Base-by-base conservation (phyloP, 768 basidiomycete genomes). In the Ephemerocybe angulata region DNA sequence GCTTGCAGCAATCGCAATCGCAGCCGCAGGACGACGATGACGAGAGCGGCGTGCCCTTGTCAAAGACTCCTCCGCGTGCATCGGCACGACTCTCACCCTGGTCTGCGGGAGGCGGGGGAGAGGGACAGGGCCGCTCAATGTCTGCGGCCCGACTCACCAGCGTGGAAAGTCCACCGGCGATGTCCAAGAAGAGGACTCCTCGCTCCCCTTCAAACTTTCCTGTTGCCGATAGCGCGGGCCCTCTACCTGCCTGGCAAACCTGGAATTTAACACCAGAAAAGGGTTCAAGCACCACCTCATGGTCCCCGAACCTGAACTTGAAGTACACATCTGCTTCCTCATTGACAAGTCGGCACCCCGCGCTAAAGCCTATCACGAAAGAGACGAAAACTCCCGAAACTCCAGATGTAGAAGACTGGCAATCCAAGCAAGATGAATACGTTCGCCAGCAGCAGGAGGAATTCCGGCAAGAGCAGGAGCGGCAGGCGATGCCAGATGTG, bases 381-480 rank as follows among this genome's bases (percentile, higher is more conserved):
- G 69, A 69, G 50, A 66, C 69, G 15, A 60, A 70, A 37, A 58
- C 63, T 35, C 71, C 68, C 19, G 74, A 73, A 10, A 65, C 73
- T n/a, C 62, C 63, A 4, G 50, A 67, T 4, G 65, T 60, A 58
- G 74, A 76, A 4, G 84, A 87, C 50, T 84, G 86, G 79, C 72
- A 77, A 19, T 81, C 84, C 28, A 81, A 81, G 15, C 84, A 86
- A 57, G 83, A 77, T 21, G 84, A 88, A 61, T 79, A 83, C 28
- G 79, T 79, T 27, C 76, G 81, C 43, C 74, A 78, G 56, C 88
- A 87, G 64, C 83, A 86, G 63, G 87, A 88, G 72, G 74, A 74
- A 52, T 90, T 88, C 70, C 80, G 79, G 41, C 76, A 75, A 55
- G 85, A 88, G 65, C 86, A 90, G 65, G 85, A 86, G 65, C 73